These are phyloP conservation scores for Atkinsonella hypoxylon DNA, from an alignment of 2,329 filamentous ascomycete species.

Conservation along the genomic window DNA sequence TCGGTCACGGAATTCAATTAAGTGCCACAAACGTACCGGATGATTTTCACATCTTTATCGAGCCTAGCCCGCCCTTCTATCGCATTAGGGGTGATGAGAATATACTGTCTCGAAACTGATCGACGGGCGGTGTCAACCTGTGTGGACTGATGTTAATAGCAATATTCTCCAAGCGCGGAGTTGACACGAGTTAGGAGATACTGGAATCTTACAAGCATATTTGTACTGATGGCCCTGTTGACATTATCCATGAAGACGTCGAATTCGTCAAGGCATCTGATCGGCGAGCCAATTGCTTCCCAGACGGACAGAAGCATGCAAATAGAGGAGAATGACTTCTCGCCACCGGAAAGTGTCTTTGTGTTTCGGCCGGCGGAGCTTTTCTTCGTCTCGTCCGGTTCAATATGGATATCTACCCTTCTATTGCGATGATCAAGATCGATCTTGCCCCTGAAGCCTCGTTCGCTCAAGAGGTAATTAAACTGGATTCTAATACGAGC, in stretches of 20 bases:
- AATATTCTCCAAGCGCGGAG: neutral
- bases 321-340: conserved; percentile 96
- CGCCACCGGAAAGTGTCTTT: conserved; percentile 86
- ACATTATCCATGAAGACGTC: conserved; percentile 99
- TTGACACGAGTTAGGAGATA: neutral
- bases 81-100: conserved; percentile 89
- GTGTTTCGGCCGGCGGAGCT: conserved; percentile 65
- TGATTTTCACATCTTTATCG: conserved; percentile 64
- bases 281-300: conserved; percentile 95
- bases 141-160: conserved; percentile 4
- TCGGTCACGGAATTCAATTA: neutral
- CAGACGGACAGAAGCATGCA: conserved; percentile 86
- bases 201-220: conserved; percentile 63
- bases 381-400: conserved; percentile 57
- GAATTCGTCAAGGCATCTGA: conserved; percentile 93
- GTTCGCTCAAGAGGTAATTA: conserved; percentile 76
- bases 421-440: conserved; percentile 65
- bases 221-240: conserved; percentile 84
- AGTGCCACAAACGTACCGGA: conserved; percentile 39
- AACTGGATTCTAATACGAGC: conserved; percentile 79
- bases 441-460: conserved; percentile 75
- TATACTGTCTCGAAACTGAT: conserved; percentile 84
- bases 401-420: conserved; percentile 65
- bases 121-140: conserved; percentile 74
- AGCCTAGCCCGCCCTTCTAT: conserved; percentile 49